Evolutionary conservation across 768 basidiomycete genomes (phyloP), one percentile per base, ranked within the genome.

Genomic region (Obba rivulosa): DNA sequence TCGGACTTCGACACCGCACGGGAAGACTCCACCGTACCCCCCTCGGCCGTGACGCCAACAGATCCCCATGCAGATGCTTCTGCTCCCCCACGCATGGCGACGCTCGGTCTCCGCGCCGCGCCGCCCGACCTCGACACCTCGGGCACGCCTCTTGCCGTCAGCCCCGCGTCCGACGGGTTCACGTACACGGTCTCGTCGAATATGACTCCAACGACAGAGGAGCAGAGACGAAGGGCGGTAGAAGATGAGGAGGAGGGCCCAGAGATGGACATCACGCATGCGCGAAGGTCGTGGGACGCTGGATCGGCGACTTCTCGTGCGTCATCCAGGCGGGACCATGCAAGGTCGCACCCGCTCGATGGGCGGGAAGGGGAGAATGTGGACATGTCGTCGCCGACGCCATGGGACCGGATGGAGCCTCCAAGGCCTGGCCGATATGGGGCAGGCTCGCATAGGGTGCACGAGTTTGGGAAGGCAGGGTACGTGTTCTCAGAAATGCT

Each of bases 401-500:
- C 79, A 14, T 88, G 87, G 87, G 85, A 86, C 36, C 67, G 75
- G 40, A 62, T 77, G 20, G 71, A 73, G 11, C 77, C 78, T 4
- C 59, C 68, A 31, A 68, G 68, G 20, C 72, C 72, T 51, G 74
- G 67, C 28, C 22, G 41, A 31, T 48, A 46, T 17, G 31, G 20
- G 37, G 46, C 52, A 42, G 34, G 46, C 45, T 39, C 52, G 37
- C 46, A 50, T 13, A 50, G 49, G 43, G 35, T 50, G 49, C 54
- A 54, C 22, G 54, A 56, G 28, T 56, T 54, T 34, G 22, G 39
- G 45, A 43, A 47, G 34, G 40, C 50, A 13, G 43, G 46, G 57
- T 58, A 43, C 39, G 57, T 56, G 5, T 35, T 18, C 11, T 46
- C 25, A 3, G 13, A 1, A 8, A 28, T 8, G 22, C 25, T 35